Percentiles rank a stretch among this genome's conserved stretches.
These are phyloP conservation scores for Nicotiana undulata DNA, from an alignment of 257 asterid genomes.

Conservation along the genomic window DNA sequence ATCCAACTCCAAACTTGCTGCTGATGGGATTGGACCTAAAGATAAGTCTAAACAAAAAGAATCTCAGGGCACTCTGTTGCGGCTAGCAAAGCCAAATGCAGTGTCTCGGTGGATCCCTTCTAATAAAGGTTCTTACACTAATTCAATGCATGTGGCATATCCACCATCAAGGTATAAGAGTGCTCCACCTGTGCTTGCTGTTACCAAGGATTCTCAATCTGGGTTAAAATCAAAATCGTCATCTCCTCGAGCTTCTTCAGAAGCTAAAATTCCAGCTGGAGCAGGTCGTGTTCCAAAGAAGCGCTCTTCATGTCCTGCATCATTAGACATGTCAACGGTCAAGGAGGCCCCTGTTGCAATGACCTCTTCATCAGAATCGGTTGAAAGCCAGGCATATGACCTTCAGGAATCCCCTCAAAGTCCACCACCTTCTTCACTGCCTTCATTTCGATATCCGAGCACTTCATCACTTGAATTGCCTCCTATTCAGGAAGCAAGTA, in stretches of 20 bases:
- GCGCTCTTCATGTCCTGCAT: constrained; percentile 40
- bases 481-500: constrained; percentile 6
- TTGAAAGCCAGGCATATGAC: background rate
- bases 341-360: constrained; percentile 23
- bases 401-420: constrained; percentile 4
- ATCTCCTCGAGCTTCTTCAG: constrained; percentile 42
- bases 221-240: constrained; percentile 50
- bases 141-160: constrained; percentile 88
- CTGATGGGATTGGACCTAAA: constrained; percentile 43
- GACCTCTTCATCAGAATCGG: constrained; percentile 18
- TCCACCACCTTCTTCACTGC: background rate
- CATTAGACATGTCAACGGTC: constrained; percentile 34
- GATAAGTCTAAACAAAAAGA: constrained; percentile 60
- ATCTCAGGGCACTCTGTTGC: constrained; percentile 27
- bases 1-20: constrained; percentile 38
- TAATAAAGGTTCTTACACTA: constrained; percentile 82
- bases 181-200: constrained; percentile 69
- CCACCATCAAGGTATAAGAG: constrained; percentile 84
- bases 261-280: constrained; percentile 27
- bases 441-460: constrained; percentile 4
- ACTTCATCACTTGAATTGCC: constrained; percentile 8
- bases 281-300: constrained; percentile 31
- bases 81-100: constrained; percentile 72
- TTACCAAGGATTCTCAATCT: constrained; percentile 46
- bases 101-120: constrained; percentile 90